phyloP scores from a whole-genome alignment of 371 early-diverging fungal genomes.

The Dinochytrium kinnereticum region DNA sequence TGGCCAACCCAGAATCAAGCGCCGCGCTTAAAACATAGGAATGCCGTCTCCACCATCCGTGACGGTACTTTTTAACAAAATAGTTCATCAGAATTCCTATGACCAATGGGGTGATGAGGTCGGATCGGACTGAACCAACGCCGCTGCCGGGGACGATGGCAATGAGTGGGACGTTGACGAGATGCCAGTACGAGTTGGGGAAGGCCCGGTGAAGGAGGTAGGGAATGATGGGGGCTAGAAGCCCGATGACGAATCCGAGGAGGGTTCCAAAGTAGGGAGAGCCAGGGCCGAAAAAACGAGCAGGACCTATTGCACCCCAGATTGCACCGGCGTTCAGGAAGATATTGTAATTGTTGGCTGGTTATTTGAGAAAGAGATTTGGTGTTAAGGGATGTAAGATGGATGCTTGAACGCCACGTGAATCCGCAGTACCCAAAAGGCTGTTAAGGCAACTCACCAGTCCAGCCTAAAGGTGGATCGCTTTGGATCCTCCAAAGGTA shows the following conservation, averaged over 20 bases:
- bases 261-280: conserved; percentile 27
- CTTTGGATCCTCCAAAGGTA: conserved; percentile 6
- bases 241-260: conserved; percentile 34
- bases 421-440: too few species aligned
- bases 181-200: conserved; percentile 3
- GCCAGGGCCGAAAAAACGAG: conserved; percentile 46
- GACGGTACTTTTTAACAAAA: conserved; percentile 12
- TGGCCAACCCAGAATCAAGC: conserved; percentile 5
- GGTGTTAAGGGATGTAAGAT: too few species aligned
- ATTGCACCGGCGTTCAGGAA: conserved; percentile 67
- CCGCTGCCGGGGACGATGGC: background rate
- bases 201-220: conserved; percentile 23
- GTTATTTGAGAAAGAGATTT: background rate
- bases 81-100: conserved; percentile 9
- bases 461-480: conserved; percentile 32
- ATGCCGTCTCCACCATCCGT: background rate
- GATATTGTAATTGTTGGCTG: conserved; percentile 26
- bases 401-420: too few species aligned
- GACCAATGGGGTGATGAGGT: background rate
- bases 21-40: conserved; percentile 14
- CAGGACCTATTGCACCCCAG: conserved; percentile 66
- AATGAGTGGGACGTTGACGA: conserved; percentile 12
- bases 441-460: conserved; percentile 2
- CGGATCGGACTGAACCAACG: background rate
- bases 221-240: conserved; percentile 38